phyloP scores from a whole-genome alignment of 768 basidiomycete species.

The Suillus lakei region DNA sequence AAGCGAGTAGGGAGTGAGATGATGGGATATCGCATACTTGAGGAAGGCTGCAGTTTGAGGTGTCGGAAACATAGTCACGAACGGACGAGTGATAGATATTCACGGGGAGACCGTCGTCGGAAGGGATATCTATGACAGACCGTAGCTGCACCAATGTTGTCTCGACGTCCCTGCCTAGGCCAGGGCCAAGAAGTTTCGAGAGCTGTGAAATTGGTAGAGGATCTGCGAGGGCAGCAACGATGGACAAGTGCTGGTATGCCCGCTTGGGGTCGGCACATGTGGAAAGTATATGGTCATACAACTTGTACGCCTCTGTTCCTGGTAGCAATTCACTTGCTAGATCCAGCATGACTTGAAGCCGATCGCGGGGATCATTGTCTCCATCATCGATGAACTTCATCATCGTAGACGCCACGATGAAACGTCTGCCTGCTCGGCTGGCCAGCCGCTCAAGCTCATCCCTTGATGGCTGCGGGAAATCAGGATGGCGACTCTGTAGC shows the following conservation, averaged over 20 bases:
- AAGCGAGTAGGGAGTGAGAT: background rate
- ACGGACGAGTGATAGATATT: background rate
- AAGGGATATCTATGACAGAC: constrained; percentile 1
- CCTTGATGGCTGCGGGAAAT: background rate
- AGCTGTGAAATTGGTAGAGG: background rate
- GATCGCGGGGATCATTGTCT: constrained; percentile 1
- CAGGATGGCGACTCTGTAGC: background rate
- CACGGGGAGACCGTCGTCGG: background rate
- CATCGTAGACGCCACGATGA: constrained; percentile 1
- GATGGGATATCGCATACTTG: background rate
- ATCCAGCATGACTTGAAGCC: constrained; percentile 6
- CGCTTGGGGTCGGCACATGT: background rate
- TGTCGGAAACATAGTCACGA: background rate
- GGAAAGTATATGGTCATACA: background rate
- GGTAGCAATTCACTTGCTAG: background rate
- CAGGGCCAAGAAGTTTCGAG: constrained; percentile 4
- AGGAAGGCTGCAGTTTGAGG: background rate
- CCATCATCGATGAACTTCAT: constrained; percentile 3
- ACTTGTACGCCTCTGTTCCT: background rate
- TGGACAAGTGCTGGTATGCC: constrained; percentile 1
- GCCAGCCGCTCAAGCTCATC: background rate
- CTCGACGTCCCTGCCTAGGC: background rate
- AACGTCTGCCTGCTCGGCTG: constrained; percentile 5
- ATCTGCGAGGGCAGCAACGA: background rate
- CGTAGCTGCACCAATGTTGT: background rate